phyloP scores from a whole-genome alignment of 257 asterid species.

The Eucommia ulmoides region DNA sequence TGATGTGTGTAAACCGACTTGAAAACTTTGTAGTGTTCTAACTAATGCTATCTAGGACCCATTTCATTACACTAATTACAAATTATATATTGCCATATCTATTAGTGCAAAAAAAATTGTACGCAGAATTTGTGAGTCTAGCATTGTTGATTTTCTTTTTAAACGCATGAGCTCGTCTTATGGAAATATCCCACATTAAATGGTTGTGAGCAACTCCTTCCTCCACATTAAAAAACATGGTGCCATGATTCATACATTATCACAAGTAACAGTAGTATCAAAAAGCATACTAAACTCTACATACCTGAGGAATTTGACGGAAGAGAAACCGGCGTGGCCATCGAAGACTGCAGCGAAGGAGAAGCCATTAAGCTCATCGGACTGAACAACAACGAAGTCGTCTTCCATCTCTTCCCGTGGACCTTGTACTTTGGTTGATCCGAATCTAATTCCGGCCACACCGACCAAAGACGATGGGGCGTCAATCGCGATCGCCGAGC shows the following conservation, averaged over 20 bases:
- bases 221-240: no score
- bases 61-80: no score
- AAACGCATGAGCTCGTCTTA: no score
- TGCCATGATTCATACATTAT: neutral
- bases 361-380: conserved; percentile 56
- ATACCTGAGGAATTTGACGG: conserved; percentile 73
- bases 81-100: no score
- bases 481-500: conserved; percentile 74
- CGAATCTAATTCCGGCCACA: conserved; percentile 67
- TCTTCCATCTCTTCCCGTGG: conserved; percentile 98
- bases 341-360: conserved; percentile 85
- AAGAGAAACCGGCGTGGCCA: conserved; percentile 91
- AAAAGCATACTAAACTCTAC: neutral
- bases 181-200: no score
- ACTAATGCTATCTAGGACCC: no score
- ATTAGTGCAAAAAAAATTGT: no score
- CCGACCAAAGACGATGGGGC: conserved; percentile 41
- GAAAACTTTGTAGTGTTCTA: no score
- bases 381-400: conserved; percentile 47
- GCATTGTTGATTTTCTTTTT: no score
- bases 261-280: neutral
- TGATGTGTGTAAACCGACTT: no score
- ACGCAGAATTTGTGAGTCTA: no score
- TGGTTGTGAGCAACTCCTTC: no score
- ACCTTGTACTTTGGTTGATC: conserved; percentile 58